Conservation (phyloP, 371 early-diverging fungal genomes). For the Mortierella sp. region DNA sequence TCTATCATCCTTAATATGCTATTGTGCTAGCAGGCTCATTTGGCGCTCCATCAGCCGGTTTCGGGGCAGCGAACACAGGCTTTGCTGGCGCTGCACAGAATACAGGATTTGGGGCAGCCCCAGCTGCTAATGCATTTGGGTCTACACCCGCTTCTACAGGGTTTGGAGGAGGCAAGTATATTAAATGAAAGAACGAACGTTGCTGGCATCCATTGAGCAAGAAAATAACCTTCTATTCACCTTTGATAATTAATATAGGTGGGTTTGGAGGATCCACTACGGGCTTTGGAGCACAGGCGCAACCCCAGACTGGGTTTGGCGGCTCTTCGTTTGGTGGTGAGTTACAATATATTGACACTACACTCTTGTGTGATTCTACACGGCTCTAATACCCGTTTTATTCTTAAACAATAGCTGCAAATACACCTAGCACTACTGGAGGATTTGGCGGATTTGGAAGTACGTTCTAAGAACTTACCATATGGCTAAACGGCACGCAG, state of each 20-base stretch:
- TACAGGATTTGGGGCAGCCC: conserved; percentile 43
- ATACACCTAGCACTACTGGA: conserved; percentile 59
- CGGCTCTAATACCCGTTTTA: not conserved
- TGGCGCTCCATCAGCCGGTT: conserved; percentile 55
- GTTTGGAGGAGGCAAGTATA: conserved; percentile 43
- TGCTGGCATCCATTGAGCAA: not conserved
- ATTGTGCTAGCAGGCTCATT: conserved; percentile 18
- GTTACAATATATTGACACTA: not conserved
- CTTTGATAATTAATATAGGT: conserved; percentile 17
- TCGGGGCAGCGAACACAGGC: conserved; percentile 57
- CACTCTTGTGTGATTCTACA: not conserved
- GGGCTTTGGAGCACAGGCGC: conserved; percentile 67
- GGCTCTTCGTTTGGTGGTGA: conserved; percentile 66
- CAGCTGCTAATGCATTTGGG: conserved; percentile 44
- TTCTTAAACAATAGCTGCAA: conserved; percentile 59
- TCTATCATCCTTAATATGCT: not conserved
- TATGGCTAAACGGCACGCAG: not conserved
- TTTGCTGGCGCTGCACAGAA: conserved; percentile 53
- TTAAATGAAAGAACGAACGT: not conserved
- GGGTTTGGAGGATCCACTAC: conserved; percentile 52
- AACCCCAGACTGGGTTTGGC: conserved; percentile 62
- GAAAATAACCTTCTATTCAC: not conserved
- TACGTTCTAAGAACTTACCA: conserved; percentile 6
- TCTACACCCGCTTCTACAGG: conserved; percentile 34
- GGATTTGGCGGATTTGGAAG: conserved; percentile 57